Evolutionary conservation across 1,284 basidiomycete species (phyloP).

Genomic region (Ceratobasidium sp.): DNA sequence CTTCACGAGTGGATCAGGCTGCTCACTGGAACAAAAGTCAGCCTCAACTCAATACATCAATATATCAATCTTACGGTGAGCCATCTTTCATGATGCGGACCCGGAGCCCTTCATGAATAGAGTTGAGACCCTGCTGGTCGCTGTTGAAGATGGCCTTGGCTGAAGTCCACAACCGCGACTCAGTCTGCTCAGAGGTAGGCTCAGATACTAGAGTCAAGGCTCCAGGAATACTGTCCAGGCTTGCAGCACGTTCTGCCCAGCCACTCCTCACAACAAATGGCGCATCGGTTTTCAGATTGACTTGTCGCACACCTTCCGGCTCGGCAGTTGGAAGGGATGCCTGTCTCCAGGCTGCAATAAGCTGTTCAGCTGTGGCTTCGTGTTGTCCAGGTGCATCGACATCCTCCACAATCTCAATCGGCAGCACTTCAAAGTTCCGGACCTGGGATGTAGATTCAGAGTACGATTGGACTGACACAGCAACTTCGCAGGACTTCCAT

Average conservation of each 20-base stretch:
- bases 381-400: neutral
- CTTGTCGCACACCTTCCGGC: neutral
- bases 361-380: neutral
- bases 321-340: neutral
- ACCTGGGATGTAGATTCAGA: neutral
- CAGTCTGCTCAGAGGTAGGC: neutral
- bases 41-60: too few relatives aligned
- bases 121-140: neutral
- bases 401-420: neutral
- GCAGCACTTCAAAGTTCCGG: neutral
- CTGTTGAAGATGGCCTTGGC: neutral
- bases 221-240: neutral
- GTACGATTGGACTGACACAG: neutral
- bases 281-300: neutral
- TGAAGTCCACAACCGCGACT: neutral
- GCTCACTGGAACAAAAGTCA: too few relatives aligned
- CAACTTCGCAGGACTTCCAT: neutral
- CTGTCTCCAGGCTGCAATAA: neutral
- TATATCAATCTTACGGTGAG: neutral
- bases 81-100: neutral
- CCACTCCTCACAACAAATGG: conserved; percentile 2
- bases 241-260: neutral
- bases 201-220: neutral
- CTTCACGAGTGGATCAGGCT: too few relatives aligned
- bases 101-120: neutral